phyloP scores from a whole-genome alignment of 805 yeast species.

The Clavispora phyllophila region DNA sequence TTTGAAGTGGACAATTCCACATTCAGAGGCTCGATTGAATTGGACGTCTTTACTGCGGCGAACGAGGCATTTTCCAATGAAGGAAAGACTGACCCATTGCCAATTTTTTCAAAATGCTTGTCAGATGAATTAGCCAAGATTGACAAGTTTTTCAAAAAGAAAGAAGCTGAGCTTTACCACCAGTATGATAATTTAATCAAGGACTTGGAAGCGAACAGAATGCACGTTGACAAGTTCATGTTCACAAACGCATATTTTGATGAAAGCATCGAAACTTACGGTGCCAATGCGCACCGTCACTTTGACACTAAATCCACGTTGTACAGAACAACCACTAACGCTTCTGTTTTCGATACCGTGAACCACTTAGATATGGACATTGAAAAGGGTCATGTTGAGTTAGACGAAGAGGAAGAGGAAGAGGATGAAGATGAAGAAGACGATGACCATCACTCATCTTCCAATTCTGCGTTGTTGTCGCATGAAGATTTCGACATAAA shows the following conservation, averaged over 20 bases:
- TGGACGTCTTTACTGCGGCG: slow-evolving; percentile 10
- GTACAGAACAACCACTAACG: slow-evolving; percentile 19
- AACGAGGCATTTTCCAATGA: slow-evolving; percentile 6
- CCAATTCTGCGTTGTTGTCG: slow-evolving; percentile 23
- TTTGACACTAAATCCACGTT: slow-evolving; percentile 16
- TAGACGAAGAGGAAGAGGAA: slow-evolving; percentile 27
- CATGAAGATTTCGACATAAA: slow-evolving; percentile 17
- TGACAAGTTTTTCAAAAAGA: slow-evolving; percentile 45
- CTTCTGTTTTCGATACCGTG: slow-evolving; percentile 24
- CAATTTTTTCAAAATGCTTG: slow-evolving; percentile 43
- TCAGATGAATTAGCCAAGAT: slow-evolving; percentile 47
- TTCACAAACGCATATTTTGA: slow-evolving; percentile 23
- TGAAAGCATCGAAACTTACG: slow-evolving; percentile 2
- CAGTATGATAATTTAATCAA: slow-evolving; percentile 43
- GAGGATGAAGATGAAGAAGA: slow-evolving; percentile 24
- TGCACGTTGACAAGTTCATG: slow-evolving; percentile 23
- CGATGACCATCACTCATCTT: slow-evolving; percentile 17
- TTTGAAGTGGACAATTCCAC: slow-evolving; percentile 18
- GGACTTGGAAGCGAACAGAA: slow-evolving; percentile 38
- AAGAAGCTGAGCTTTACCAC: slow-evolving; percentile 42
- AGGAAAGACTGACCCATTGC: slow-evolving; percentile 24
- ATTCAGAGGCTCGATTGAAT: slow-evolving; percentile 12
- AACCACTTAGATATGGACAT: slow-evolving; percentile 25
- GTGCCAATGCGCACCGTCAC: slow-evolving; percentile 17
- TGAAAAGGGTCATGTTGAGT: slow-evolving; percentile 19